A percentile compares a stretch with the other conserved stretches of the same genome.
Conservation (phyloP, 371 early-diverging fungal species). For the Mortierella sp. region DNA sequence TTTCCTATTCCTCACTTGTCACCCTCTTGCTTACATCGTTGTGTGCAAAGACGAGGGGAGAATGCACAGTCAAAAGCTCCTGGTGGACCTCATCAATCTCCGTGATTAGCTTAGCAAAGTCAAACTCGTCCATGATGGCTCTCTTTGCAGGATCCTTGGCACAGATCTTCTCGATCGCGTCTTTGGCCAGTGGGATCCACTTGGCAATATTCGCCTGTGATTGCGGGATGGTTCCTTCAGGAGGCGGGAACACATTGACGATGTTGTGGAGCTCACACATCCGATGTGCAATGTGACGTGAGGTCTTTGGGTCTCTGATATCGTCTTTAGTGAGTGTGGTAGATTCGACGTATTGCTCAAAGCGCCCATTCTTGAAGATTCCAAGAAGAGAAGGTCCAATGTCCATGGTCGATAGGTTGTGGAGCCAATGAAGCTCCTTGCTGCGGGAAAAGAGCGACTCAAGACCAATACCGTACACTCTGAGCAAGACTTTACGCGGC, state of each 20-base stretch:
- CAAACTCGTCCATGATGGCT: conserved; percentile 50
- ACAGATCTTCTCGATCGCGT: conserved; percentile 45
- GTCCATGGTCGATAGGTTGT: conserved; percentile 73
- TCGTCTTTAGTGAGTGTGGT: conserved; percentile 77
- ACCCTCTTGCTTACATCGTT: conserved; percentile 76
- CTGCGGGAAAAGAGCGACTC: conserved; percentile 81
- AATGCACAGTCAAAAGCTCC: conserved; percentile 54
- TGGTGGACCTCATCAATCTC: conserved; percentile 63
- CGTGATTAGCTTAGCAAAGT: conserved; percentile 56
- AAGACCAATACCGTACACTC: conserved; percentile 85
- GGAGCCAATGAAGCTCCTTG: conserved; percentile 84
- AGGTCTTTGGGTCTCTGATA: conserved; percentile 71
- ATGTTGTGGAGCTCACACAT: conserved; percentile 81
- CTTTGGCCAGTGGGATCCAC: conserved; percentile 68
- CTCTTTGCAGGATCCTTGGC: conserved; percentile 42
- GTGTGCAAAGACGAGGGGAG: conserved; percentile 85
- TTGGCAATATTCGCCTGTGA: conserved; percentile 75
- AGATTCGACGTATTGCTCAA: conserved; percentile 88
- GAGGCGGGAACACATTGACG: conserved; percentile 71
- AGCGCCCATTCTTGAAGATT: conserved; percentile 89
- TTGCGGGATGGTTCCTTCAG: conserved; percentile 59
- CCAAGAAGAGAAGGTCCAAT: conserved; percentile 86
- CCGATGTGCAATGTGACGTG: conserved; percentile 78
- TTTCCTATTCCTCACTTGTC: background rate
- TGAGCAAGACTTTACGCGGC: conserved; percentile 68